These are phyloP conservation scores for Acanthamoeba lugdunensis DNA, from an alignment of 208 protist species.

Conservation along the genomic window DNA sequence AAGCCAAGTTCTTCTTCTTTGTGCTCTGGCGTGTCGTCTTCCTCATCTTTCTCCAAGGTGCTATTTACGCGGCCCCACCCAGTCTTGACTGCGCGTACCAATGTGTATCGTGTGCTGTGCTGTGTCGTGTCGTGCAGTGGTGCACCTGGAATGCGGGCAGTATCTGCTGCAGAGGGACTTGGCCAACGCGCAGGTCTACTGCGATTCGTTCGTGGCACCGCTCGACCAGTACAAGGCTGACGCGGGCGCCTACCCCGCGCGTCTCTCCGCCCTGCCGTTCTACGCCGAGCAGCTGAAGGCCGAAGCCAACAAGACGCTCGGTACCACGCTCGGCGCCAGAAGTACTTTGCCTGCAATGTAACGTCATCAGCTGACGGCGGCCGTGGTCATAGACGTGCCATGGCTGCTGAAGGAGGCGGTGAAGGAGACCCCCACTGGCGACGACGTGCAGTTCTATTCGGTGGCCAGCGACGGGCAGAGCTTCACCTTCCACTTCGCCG, in stretches of 20 bases:
- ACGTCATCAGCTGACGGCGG: too few relatives aligned
- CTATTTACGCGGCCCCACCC: neutral
- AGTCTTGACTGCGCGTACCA: neutral
- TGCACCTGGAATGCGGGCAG: constrained; percentile 8
- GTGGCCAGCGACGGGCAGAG: neutral
- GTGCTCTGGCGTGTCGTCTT: constrained; percentile 7
- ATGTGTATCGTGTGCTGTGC: neutral
- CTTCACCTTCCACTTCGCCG: neutral
- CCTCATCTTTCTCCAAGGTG: constrained; percentile 3
- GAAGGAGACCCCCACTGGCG: neutral
- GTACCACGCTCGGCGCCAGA: neutral
- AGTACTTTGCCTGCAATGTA: too few relatives aligned
- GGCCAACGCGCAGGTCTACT: constrained; percentile 22
- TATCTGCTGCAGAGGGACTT: constrained; percentile 36
- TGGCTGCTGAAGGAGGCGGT: neutral
- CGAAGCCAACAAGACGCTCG: neutral
- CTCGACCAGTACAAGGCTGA: neutral
- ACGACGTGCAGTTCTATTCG: neutral
- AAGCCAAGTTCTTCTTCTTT: constrained; percentile 1
- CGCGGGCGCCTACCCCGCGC: neutral
- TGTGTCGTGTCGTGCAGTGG: neutral
- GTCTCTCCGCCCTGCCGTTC: neutral
- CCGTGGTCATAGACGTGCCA: neutral
- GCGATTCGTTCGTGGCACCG: neutral
- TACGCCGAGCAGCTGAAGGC: neutral